phyloP scores from a whole-genome alignment of 1,139 yeast genomes.

The Geotrichum australiense region DNA sequence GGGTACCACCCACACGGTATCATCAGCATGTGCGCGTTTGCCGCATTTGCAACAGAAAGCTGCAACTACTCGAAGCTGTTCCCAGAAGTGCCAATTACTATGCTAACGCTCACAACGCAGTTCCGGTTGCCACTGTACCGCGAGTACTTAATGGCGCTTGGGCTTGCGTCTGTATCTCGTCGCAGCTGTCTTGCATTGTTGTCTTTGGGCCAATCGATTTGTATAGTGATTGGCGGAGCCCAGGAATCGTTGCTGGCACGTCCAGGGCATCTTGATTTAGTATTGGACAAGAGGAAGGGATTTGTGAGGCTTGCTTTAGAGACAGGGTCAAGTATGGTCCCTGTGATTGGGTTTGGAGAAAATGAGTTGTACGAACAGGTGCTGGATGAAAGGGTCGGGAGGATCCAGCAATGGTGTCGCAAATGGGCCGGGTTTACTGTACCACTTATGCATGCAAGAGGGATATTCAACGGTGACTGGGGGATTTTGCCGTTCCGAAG shows the following conservation, averaged over 20 bases:
- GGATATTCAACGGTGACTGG: slow-evolving; percentile 85
- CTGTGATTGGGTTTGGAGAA: slow-evolving; percentile 90
- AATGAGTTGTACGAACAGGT: slow-evolving; percentile 67
- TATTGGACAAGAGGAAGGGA: slow-evolving; percentile 75
- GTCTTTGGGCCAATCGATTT: slow-evolving; percentile 58
- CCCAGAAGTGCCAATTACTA: slow-evolving; percentile 75
- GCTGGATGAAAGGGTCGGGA: slow-evolving; percentile 45
- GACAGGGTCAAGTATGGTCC: slow-evolving; percentile 72
- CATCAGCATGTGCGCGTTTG: slow-evolving; percentile 87
- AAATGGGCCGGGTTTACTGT: slow-evolving; percentile 69
- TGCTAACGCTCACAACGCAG: slow-evolving; percentile 77
- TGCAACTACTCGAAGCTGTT: slow-evolving; percentile 58
- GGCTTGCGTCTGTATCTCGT: slow-evolving; percentile 80
- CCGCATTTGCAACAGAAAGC: slow-evolving; percentile 79
- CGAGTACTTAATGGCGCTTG: slow-evolving; percentile 74
- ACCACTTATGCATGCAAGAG: slow-evolving; percentile 89
- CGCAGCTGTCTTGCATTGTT: slow-evolving; percentile 62
- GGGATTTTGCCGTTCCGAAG: slow-evolving; percentile 83
- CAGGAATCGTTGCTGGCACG: slow-evolving; percentile 74
- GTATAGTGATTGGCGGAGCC: slow-evolving; percentile 94
- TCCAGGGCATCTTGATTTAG: slow-evolving; percentile 55
- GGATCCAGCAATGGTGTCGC: slow-evolving; percentile 67
- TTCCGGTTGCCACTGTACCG: slow-evolving; percentile 83
- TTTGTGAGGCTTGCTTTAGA: slow-evolving; percentile 82
- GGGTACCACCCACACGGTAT: slow-evolving; percentile 98